A percentile compares a stretch with the other conserved stretches of the same genome.
Conservation (phyloP, 768 basidiomycete species). For the Rhodotorula toruloides region DNA sequence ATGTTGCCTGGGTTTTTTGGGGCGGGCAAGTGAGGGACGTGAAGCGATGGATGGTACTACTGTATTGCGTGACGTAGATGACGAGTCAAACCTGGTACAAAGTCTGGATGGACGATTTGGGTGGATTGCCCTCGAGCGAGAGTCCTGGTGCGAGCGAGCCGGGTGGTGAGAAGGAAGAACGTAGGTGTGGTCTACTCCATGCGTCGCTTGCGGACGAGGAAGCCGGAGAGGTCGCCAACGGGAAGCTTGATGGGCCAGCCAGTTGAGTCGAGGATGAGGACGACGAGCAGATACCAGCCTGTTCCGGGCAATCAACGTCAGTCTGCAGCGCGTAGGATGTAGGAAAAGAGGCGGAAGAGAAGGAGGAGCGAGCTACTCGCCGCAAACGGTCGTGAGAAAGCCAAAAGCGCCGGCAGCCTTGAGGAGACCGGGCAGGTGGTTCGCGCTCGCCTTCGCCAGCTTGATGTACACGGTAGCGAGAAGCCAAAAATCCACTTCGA, state of each 20-base stretch:
- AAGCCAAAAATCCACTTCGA: slow-evolving; percentile 39
- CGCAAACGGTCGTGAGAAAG: slow-evolving; percentile 36
- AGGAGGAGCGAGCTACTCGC: slow-evolving; percentile 13
- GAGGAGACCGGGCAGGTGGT: slow-evolving; percentile 4
- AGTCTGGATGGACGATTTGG: no score
- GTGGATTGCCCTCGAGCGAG: no score
- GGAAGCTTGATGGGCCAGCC: slow-evolving; percentile 42
- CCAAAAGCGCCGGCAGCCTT: slow-evolving; percentile 40
- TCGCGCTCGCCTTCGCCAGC: slow-evolving; percentile 21
- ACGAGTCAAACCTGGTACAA: no score
- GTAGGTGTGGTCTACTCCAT: not conserved
- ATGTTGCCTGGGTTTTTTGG: not conserved
- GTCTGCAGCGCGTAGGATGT: not conserved
- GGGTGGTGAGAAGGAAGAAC: not conserved
- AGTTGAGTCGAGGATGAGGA: slow-evolving; percentile 36
- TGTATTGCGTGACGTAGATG: no score
- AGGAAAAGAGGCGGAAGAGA: not conserved
- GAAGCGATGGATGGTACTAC: not conserved
- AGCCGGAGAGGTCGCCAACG: slow-evolving; percentile 42
- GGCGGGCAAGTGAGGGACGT: not conserved
- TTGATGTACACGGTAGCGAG: slow-evolving; percentile 34
- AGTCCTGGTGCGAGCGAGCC: not conserved
- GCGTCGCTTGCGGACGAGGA: slow-evolving; percentile 8
- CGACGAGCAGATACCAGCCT: slow-evolving; percentile 34
- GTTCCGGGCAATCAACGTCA: not conserved